Evolutionary conservation across 495 filamentous ascomycete species (phyloP), one percentile per base, ranked within the genome.

Genomic region (Penicillium maclennaniae): DNA sequence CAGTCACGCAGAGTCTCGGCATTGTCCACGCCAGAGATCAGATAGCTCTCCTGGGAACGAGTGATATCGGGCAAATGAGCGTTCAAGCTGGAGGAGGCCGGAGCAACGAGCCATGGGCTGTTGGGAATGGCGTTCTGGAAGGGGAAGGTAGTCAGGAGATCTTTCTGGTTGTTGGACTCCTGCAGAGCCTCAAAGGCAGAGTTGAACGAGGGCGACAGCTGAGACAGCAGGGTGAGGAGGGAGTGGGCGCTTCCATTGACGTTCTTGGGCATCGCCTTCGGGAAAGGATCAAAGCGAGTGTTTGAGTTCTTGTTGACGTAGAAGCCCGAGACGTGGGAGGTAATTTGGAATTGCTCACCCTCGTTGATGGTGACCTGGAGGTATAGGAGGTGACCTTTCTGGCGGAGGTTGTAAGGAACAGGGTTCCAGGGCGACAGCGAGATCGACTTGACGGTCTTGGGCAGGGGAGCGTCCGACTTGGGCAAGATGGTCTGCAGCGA

Each of bases 351-450:
- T 65, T 91, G 87, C 68, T 97, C 92, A 51, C 89, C 89, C 71
- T 99, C 95, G 61, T 87, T 89, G 34, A 91, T 97, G 16, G 85
- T 87, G 28, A 95, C 76, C 51, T 88, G 80, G 17, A 99, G 78
- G 72, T 99, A 99, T 37, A 99, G 81, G 26, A 99, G 76, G 67
- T 99, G 95, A 36, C 95, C 95, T 65, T 87, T 89, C 60, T 95
- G 88, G 44, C 92, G 83, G 34, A 95, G 83, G 59, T 91, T 81
- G 62, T 93, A 90, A 20, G 95, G 95, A 10, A 91, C 90, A 34
- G 95, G 95, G 75, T 97, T 97, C 95, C 95, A 99, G 10, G 89
- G 76, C 15, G 95, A 97, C 16, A 97, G 73, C 37, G 86, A 83
- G 52, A 99, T 84, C 20, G 85, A 79, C 75, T 96, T 97, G 58